phyloP scores from a whole-genome alignment of 305 asterid species.

The Fraxinus floribunda region DNA sequence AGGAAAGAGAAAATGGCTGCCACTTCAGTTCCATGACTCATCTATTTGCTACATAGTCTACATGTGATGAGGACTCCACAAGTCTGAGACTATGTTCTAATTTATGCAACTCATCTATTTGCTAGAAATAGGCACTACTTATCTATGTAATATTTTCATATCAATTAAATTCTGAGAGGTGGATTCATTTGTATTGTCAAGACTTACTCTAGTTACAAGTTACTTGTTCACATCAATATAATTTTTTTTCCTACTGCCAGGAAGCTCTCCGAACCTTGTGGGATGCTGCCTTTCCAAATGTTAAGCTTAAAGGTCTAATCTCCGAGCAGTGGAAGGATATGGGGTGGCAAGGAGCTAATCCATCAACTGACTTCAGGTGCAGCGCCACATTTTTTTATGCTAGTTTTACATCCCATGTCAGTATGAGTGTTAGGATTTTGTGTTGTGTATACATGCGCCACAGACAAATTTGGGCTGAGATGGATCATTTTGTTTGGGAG shows the following conservation, averaged over 20 bases:
- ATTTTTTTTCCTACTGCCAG: constrained; percentile 41
- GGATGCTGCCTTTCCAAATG: constrained; percentile 70
- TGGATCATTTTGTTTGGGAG: background rate
- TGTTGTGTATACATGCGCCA: background rate
- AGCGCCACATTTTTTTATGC: background rate
- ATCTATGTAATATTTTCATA: background rate
- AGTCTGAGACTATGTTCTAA: background rate
- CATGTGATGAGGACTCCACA: background rate
- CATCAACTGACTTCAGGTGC: constrained; percentile 95
- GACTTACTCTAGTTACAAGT: constrained; percentile 3
- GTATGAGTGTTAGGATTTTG: background rate
- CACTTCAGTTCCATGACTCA: background rate
- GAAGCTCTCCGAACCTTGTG: constrained; percentile 76
- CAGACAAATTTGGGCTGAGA: background rate
- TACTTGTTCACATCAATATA: constrained; percentile 13
- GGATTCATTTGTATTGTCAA: background rate
- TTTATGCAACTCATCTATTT: background rate
- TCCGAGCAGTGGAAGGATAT: constrained; percentile 98
- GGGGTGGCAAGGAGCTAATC: constrained; percentile 99
- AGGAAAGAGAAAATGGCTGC: background rate
- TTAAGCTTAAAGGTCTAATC: constrained; percentile 65
- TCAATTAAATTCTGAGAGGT: constrained; percentile 1
- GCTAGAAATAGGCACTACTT: background rate
- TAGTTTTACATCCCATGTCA: background rate
- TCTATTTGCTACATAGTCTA: background rate